Conservation (phyloP, 768 basidiomycete genomes). For the Agaricus subrufescens region DNA sequence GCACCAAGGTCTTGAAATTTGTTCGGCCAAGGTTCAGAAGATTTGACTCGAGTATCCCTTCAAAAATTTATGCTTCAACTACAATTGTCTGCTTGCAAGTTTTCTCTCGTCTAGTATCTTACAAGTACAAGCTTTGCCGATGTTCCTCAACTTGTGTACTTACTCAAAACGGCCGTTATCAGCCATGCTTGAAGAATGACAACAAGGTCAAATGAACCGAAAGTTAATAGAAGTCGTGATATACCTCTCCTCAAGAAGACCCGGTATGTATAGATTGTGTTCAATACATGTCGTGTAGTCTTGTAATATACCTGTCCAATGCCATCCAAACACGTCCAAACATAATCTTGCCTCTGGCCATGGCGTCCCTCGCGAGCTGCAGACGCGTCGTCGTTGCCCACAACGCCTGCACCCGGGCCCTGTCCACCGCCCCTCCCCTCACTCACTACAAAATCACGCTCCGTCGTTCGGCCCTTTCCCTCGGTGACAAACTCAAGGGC, state of each 20-base stretch:
- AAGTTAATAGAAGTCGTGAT: neutral
- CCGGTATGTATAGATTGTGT: neutral
- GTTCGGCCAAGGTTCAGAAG: slow-evolving; percentile 4
- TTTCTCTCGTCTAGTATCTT: slow-evolving; percentile 11
- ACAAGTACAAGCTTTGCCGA: slow-evolving; percentile 12
- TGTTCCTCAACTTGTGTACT: slow-evolving; percentile 9
- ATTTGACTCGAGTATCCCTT: slow-evolving; percentile 7
- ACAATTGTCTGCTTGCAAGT: slow-evolving; percentile 13
- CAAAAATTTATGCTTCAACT: slow-evolving; percentile 13
- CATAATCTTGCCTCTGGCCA: neutral
- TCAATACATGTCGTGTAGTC: neutral
- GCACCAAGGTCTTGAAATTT: slow-evolving; percentile 4
- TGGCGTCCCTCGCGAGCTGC: slow-evolving; percentile 1
- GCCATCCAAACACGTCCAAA: too few relatives aligned
- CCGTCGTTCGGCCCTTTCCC: slow-evolving; percentile 79
- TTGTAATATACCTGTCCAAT: too few relatives aligned
- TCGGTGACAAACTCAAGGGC: slow-evolving; percentile 63
- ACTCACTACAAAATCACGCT: slow-evolving; percentile 92
- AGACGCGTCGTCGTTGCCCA: neutral
- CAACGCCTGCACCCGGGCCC: slow-evolving; percentile 1
- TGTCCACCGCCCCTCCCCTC: slow-evolving; percentile 22
- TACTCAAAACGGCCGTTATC: slow-evolving; percentile 10
- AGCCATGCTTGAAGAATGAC: neutral
- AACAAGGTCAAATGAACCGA: neutral
- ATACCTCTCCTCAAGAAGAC: neutral